These are phyloP conservation scores for Trichoderma oligosporum DNA, from an alignment of 2,329 filamentous ascomycete genomes.

Conservation along the genomic window DNA sequence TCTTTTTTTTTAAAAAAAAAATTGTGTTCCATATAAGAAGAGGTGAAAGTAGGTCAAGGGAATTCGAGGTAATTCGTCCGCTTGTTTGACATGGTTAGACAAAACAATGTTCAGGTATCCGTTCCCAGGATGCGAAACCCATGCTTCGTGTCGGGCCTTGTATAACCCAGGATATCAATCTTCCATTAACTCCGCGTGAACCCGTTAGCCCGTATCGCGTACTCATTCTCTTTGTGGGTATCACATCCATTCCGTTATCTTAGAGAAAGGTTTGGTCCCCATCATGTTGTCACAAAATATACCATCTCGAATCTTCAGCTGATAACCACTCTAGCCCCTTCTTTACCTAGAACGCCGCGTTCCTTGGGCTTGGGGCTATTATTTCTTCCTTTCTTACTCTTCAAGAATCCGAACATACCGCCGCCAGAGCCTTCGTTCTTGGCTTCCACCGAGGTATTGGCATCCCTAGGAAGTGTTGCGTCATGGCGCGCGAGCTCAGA, in stretches of 20 bases:
- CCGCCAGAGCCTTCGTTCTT: conserved; percentile 61
- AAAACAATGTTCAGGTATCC: background rate
- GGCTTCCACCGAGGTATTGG: conserved; percentile 49
- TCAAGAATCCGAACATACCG: conserved; percentile 87
- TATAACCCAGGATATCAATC: background rate
- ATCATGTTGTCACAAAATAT: background rate
- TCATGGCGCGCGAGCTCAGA: conserved; percentile 84
- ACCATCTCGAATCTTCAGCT: conserved; percentile 41
- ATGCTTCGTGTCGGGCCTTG: background rate
- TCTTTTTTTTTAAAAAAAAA: too few species aligned
- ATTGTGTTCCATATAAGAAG: background rate
- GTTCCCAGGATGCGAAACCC: background rate
- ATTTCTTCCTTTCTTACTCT: conserved; percentile 82
- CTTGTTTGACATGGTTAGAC: background rate
- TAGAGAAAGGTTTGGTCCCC: background rate
- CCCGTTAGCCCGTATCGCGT: conserved; percentile 9
- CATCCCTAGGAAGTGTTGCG: conserved; percentile 67
- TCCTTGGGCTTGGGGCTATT: conserved; percentile 94
- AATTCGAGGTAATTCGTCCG: background rate
- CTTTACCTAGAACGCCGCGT: conserved; percentile 88
- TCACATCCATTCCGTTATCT: conserved; percentile 12
- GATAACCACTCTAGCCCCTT: conserved; percentile 82
- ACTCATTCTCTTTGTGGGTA: conserved; percentile 9
- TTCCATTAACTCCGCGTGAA: conserved; percentile 16
- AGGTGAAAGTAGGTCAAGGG: background rate